These are phyloP conservation scores for Quercus variabilis DNA, from an alignment of 306 rosid species.

Conservation along the genomic window DNA sequence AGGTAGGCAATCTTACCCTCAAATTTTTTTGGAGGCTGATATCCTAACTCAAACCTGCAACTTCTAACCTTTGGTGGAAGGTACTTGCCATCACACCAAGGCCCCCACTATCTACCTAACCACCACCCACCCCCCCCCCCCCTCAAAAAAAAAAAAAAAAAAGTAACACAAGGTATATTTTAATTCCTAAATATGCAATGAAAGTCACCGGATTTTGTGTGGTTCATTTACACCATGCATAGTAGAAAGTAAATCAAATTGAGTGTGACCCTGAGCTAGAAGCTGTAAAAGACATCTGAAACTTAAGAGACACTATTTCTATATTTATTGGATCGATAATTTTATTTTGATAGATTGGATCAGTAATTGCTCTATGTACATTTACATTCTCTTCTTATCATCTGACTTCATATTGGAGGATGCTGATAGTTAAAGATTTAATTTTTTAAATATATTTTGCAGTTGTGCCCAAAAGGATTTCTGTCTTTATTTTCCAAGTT, in stretches of 20 bases:
- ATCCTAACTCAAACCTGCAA: no score
- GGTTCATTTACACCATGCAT: not conserved
- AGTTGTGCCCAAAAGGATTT: constrained; percentile 80
- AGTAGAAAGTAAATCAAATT: not conserved
- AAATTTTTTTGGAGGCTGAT: no score
- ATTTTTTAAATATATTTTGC: constrained; percentile 20
- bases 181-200: not conserved
- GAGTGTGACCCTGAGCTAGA: not conserved
- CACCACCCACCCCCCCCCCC: no score
- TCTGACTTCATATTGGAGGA: not conserved
- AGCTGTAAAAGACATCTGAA: not conserved
- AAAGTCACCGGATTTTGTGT: not conserved
- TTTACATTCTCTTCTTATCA: no score
- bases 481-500: constrained; percentile 66
- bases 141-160: not conserved
- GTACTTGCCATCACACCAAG: no score
- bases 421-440: not conserved
- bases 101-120: no score
- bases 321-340: not conserved
- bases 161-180: not conserved
- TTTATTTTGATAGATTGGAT: not conserved
- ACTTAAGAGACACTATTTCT: not conserved
- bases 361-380: not conserved
- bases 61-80: no score
- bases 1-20: no score